Evolutionary conservation across 192 early-diverging fungal species (phyloP).

Genomic region (Podila clonocystis): DNA sequence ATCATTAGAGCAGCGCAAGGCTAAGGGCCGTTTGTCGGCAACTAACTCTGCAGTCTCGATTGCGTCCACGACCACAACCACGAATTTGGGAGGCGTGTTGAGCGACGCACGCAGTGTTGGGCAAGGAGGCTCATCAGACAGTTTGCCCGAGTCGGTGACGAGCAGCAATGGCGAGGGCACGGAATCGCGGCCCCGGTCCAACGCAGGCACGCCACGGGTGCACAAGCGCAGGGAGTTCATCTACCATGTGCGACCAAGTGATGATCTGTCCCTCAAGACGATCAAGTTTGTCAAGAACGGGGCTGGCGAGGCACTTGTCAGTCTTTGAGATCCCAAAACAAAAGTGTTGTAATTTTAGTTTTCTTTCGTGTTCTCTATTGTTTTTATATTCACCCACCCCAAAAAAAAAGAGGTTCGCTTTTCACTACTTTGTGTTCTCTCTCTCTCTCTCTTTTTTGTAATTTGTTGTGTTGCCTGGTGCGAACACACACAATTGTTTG

Average conservation of each 20-base stretch:
- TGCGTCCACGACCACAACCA: conserved; percentile 19
- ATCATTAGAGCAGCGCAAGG: conserved; percentile 43
- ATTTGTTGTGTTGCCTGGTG: no score
- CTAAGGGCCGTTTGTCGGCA: conserved; percentile 24
- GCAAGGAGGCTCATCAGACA: neutral
- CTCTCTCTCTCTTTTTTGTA: no score
- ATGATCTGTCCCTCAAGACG: conserved; percentile 40
- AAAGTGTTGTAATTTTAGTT: neutral
- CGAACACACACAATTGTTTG: no score
- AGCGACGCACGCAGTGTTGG: neutral
- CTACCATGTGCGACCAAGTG: conserved; percentile 39
- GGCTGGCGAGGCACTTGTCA: conserved; percentile 30
- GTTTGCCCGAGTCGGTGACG: neutral
- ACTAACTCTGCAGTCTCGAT: conserved; percentile 38
- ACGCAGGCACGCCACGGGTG: neutral
- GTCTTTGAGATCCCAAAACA: conserved; percentile 11
- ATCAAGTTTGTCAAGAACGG: conserved; percentile 50
- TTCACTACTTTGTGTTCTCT: no score
- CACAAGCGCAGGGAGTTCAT: conserved; percentile 40
- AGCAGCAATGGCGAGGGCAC: neutral
- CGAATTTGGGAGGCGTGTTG: conserved; percentile 6
- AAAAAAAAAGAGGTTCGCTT: no score
- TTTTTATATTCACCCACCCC: no score
- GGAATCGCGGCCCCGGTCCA: neutral
- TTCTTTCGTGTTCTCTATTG: no score